Percentiles rank a stretch among this genome's conserved stretches.
These are phyloP conservation scores for Calonectria montana DNA, from an alignment of 2,329 filamentous ascomycete species.

Conservation along the genomic window DNA sequence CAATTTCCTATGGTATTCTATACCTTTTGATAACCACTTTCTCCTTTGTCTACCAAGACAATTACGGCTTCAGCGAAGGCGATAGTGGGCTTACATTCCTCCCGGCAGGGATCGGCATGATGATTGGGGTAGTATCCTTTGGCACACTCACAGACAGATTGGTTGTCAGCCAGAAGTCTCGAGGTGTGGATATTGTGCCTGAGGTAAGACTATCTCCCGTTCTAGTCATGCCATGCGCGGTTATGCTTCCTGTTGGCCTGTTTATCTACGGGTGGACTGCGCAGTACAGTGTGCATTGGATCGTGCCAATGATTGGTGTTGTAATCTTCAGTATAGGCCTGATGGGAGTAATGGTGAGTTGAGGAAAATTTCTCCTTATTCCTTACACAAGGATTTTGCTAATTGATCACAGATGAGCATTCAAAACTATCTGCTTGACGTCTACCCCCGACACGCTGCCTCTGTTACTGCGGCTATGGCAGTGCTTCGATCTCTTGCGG, in stretches of 20 bases:
- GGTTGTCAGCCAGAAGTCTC: background rate
- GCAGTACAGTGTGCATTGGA: background rate
- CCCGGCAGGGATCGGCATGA: background rate
- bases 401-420: background rate
- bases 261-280: background rate
- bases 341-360: background rate
- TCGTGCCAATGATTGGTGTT: background rate
- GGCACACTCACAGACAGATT: background rate
- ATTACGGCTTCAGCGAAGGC: background rate
- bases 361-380: background rate
- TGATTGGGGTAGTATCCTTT: background rate
- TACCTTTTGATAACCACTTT: background rate
- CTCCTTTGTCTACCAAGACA: background rate
- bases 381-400: background rate
- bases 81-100: background rate
- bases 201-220: background rate
- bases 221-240: background rate
- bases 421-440: background rate
- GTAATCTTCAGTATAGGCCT: background rate
- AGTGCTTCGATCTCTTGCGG: background rate
- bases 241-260: background rate
- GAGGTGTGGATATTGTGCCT: background rate
- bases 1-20: background rate
- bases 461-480: background rate
- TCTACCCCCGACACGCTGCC: background rate